Evolutionary conservation across 1,139 yeast species (phyloP).

Genomic region (Scheffersomyces stambukii): DNA sequence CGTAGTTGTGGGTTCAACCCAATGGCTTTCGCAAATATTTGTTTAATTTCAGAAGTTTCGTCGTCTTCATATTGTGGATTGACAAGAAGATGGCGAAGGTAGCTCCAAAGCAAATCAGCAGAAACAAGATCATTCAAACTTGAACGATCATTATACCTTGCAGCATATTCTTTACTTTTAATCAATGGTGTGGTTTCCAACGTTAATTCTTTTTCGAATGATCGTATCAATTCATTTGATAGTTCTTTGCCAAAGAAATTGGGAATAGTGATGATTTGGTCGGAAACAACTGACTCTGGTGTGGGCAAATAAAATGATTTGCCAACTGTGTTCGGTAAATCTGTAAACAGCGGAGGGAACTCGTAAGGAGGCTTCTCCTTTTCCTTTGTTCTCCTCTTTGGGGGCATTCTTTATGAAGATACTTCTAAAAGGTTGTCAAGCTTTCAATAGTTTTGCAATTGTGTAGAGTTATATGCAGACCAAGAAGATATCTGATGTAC

Average conservation of each 20-base stretch:
- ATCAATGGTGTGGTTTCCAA: slow-evolving; percentile 48
- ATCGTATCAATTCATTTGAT: slow-evolving; percentile 42
- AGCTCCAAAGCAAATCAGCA: slow-evolving; percentile 43
- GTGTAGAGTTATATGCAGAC: too few species aligned
- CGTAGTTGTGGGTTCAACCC: slow-evolving; percentile 59
- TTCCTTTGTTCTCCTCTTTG: background rate
- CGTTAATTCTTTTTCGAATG: slow-evolving; percentile 26
- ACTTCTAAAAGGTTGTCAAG: slow-evolving; percentile 1
- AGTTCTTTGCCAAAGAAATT: slow-evolving; percentile 40
- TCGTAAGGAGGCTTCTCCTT: slow-evolving; percentile 9
- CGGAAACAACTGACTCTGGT: slow-evolving; percentile 26
- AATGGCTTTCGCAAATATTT: slow-evolving; percentile 32
- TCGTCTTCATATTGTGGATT: slow-evolving; percentile 30
- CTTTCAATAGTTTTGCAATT: background rate
- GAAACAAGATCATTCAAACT: slow-evolving; percentile 36
- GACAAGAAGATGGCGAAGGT: slow-evolving; percentile 29
- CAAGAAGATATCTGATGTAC: too few species aligned
- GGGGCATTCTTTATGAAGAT: slow-evolving; percentile 1
- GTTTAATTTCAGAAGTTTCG: slow-evolving; percentile 19
- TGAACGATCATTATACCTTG: slow-evolving; percentile 54
- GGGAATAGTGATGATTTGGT: slow-evolving; percentile 43
- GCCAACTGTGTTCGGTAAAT: too few species aligned
- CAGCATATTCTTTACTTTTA: slow-evolving; percentile 54
- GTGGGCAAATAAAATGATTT: slow-evolving; percentile 27
- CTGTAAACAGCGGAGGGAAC: slow-evolving; percentile 28